These are phyloP conservation scores for Lachancea lanzarotensis DNA, from an alignment of 805 yeast species.

Conservation along the genomic window DNA sequence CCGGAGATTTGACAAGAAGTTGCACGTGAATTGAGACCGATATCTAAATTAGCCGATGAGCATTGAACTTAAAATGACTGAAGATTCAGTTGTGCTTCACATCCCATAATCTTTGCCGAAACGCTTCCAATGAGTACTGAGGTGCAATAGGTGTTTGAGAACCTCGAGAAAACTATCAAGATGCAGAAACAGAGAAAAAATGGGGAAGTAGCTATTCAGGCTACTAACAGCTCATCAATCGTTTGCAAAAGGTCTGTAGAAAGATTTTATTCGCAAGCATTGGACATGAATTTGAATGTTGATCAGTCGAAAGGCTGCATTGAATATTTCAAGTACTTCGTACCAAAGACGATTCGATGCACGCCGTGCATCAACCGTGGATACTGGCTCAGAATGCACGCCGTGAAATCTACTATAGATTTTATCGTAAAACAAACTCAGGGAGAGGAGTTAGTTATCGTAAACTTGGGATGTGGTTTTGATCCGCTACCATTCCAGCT, in stretches of 20 bases:
- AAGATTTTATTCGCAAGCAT: conserved; percentile 39
- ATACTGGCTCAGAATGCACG: conserved; percentile 73
- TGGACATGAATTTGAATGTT: conserved; percentile 14
- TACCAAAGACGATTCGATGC: conserved; percentile 49
- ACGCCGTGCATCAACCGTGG: conserved; percentile 81
- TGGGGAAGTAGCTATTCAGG: conserved; percentile 68
- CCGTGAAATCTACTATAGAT: conserved; percentile 48
- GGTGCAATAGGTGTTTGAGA: too few relatives aligned
- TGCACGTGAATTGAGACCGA: too few relatives aligned
- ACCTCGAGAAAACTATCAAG: conserved; percentile 14
- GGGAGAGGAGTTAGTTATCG: conserved; percentile 36
- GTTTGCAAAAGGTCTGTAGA: conserved; percentile 81
- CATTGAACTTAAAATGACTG: background rate
- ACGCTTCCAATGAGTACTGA: background rate
- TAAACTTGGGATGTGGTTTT: conserved; percentile 78
- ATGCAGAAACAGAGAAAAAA: conserved; percentile 40
- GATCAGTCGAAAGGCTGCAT: conserved; percentile 21
- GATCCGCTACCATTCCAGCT: conserved; percentile 54
- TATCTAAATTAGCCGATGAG: background rate
- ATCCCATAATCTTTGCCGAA: too few relatives aligned
- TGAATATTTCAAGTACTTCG: conserved; percentile 62
- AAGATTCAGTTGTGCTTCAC: background rate
- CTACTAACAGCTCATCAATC: conserved; percentile 77
- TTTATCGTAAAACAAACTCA: conserved; percentile 36
- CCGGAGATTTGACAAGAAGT: too few relatives aligned